Evolutionary conservation across 495 filamentous ascomycete genomes (phyloP).

Genomic region (Aspergillus steynii): DNA sequence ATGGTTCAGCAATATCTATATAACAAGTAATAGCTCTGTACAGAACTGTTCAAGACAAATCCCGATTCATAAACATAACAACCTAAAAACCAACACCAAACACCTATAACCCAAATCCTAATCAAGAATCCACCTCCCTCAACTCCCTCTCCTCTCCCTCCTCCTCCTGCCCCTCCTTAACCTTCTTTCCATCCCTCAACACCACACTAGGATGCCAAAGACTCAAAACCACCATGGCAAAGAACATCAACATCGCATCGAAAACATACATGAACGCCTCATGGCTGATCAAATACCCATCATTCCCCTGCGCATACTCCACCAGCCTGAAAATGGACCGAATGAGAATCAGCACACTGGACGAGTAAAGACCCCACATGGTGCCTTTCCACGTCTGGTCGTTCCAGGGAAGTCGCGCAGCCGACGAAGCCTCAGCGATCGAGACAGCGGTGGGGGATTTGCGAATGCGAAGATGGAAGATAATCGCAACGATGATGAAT

Average conservation of each 20-base stretch:
- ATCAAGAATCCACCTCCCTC: neutral
- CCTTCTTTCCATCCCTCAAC: neutral
- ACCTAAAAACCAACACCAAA: neutral
- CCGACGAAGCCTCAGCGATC: neutral
- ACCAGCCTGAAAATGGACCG: slow-evolving; percentile 62
- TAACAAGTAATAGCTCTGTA: too few species aligned
- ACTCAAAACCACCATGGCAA: slow-evolving; percentile 51
- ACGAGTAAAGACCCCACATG: slow-evolving; percentile 50
- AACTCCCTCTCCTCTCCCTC: neutral
- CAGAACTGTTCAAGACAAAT: neutral
- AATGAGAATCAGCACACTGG: slow-evolving; percentile 56
- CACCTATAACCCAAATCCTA: neutral
- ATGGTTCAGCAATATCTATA: too few species aligned
- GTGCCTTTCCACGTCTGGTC: slow-evolving; percentile 31
- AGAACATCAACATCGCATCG: slow-evolving; percentile 58
- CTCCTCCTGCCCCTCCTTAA: neutral
- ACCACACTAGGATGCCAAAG: slow-evolving; percentile 22
- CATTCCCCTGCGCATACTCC: slow-evolving; percentile 59
- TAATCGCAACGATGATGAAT: slow-evolving; percentile 33
- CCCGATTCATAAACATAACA: too few species aligned
- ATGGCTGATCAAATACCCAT: slow-evolving; percentile 48
- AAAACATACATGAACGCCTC: slow-evolving; percentile 65
- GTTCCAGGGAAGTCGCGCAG: slow-evolving; percentile 42
- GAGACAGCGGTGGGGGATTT: slow-evolving; percentile 25
- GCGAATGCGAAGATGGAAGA: slow-evolving; percentile 38